Conservation (phyloP, 805 yeast species). For the Cyberlindnera japonica region DNA sequence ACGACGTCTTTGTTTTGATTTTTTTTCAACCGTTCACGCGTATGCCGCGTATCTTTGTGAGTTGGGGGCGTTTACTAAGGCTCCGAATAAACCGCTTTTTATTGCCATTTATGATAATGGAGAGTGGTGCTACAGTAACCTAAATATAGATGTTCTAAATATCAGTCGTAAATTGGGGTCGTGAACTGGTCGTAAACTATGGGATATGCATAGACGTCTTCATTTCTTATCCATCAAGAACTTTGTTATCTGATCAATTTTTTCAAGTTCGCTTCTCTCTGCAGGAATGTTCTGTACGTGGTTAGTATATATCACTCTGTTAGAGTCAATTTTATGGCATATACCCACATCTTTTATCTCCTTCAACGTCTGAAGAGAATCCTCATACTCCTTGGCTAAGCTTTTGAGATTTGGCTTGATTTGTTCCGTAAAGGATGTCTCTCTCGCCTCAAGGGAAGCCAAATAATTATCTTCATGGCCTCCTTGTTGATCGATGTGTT, state of each 20-base stretch:
- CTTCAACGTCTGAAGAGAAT: constrained; percentile 14
- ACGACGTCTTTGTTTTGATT: constrained; percentile 1
- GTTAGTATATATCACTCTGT: constrained; percentile 6
- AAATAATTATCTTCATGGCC: constrained; percentile 7
- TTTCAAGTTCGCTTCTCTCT: constrained; percentile 26
- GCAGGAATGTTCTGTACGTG: constrained; percentile 23
- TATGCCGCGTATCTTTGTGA: no score
- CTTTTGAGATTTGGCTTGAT: constrained; percentile 11
- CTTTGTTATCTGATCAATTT: constrained; percentile 28
- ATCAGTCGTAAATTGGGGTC: no score
- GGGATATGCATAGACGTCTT: neutral
- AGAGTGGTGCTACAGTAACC: no score
- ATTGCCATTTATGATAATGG: no score
- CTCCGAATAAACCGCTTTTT: no score
- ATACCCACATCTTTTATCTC: constrained; percentile 23
- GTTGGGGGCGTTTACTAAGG: no score
- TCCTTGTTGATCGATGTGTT: constrained; percentile 19
- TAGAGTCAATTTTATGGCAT: neutral
- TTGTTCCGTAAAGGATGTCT: constrained; percentile 2
- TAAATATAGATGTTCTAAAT: no score
- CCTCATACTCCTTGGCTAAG: constrained; percentile 19
- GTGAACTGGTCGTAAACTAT: neutral
- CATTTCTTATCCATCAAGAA: constrained; percentile 19
- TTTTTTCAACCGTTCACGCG: no score
- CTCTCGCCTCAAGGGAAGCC: constrained; percentile 3